Evolutionary conservation across 768 basidiomycete species (phyloP).

Genomic region (Filobasidium floriforme): DNA sequence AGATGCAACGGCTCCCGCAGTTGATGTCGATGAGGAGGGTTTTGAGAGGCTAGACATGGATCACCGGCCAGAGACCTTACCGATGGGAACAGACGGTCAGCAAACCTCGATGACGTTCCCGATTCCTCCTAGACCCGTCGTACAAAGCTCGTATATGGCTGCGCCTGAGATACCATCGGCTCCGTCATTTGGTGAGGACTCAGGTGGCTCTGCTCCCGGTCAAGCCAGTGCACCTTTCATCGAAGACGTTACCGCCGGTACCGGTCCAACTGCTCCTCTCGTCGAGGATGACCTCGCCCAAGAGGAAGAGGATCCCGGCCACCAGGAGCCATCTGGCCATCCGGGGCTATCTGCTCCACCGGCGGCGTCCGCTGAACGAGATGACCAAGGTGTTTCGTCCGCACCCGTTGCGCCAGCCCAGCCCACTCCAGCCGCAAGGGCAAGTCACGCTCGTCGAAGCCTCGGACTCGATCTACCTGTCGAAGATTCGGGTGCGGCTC

Average conservation of each 20-base stretch:
- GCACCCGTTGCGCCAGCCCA: not conserved
- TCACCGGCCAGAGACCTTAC: conserved; percentile 10
- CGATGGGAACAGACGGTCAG: not conserved
- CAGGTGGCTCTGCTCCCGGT: not conserved
- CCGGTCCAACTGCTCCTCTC: not conserved
- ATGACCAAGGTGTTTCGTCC: not conserved
- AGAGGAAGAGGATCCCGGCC: not conserved
- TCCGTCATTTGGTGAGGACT: conserved; percentile 8
- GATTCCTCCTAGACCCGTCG: conserved; percentile 22
- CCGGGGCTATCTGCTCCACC: no score
- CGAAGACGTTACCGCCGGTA: not conserved
- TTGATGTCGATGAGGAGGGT: conserved; percentile 40
- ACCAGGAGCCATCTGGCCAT: not conserved
- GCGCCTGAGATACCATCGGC: conserved; percentile 14
- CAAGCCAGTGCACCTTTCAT: not conserved
- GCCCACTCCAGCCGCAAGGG: not conserved
- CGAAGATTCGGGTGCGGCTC: conserved; percentile 4
- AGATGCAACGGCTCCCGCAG: conserved; percentile 28
- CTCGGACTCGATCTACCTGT: conserved; percentile 7
- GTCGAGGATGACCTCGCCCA: not conserved
- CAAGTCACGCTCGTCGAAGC: not conserved
- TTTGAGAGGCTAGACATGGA: conserved; percentile 33
- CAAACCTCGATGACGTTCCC: conserved; percentile 10
- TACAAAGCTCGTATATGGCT: conserved; percentile 11
- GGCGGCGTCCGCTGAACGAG: not conserved